Conservation (phyloP, 306 rosid genomes). For the Corylus avellana region DNA sequence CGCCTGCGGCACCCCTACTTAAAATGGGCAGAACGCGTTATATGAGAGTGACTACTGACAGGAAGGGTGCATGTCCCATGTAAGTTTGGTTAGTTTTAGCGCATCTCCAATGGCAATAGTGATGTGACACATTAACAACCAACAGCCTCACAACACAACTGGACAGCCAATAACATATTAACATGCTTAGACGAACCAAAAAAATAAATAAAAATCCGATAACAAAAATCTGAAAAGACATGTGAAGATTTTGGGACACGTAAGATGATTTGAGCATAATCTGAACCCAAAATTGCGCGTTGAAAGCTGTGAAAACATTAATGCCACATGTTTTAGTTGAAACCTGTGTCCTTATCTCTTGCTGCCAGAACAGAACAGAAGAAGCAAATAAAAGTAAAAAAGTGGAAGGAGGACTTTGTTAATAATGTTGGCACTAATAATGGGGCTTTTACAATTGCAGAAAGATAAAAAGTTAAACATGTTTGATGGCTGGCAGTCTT, state of each 20-base stretch:
- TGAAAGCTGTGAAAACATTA: background rate
- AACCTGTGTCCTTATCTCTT: background rate
- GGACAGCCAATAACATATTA: background rate
- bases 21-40: background rate
- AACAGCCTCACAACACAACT: background rate
- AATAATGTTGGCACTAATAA: too few species aligned
- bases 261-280: background rate
- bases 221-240: background rate
- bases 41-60: background rate
- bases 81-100: background rate
- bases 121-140: background rate
- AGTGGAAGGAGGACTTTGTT: background rate
- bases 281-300: background rate
- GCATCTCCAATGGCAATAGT: background rate
- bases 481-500: background rate
- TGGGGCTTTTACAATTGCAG: background rate
- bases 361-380: background rate
- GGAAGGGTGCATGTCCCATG: too few species aligned
- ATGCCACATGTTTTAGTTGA: slow-evolving; percentile 1
- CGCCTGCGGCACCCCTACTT: too few species aligned
- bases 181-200: too few species aligned
- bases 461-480: background rate
- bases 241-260: background rate
- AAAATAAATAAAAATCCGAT: background rate
- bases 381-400: background rate